A percentile compares a stretch with the other conserved stretches of the same genome.
These are phyloP conservation scores for Candida pseudoglaebosa DNA, from an alignment of 805 yeast species.

Conservation along the genomic window DNA sequence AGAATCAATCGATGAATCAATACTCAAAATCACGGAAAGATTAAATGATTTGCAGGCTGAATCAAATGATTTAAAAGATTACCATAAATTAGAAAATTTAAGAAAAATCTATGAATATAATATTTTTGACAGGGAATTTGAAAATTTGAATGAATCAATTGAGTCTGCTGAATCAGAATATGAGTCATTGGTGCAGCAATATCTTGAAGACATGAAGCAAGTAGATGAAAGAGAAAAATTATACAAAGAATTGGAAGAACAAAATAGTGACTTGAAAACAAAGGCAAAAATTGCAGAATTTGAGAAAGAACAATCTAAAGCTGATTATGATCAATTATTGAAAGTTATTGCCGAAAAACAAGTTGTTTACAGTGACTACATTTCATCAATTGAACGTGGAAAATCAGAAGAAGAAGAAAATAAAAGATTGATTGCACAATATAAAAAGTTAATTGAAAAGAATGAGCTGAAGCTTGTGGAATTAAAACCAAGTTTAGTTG, in stretches of 20 bases:
- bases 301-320: constrained; percentile 53
- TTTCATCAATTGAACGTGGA: constrained; percentile 27
- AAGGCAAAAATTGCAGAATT: constrained; percentile 48
- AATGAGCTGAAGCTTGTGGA: constrained; percentile 35
- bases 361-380: constrained; percentile 42
- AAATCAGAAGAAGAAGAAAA: constrained; percentile 25
- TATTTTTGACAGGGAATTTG: constrained; percentile 71
- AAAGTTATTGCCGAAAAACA: constrained; percentile 46
- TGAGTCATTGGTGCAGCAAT: constrained; percentile 45
- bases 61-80: constrained; percentile 66
- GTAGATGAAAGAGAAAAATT: constrained; percentile 58
- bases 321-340: constrained; percentile 47
- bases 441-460: constrained; percentile 25
- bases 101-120: constrained; percentile 73
- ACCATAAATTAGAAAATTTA: constrained; percentile 61
- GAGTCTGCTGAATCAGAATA: constrained; percentile 60
- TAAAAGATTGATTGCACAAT: constrained; percentile 15
- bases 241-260: constrained; percentile 41
- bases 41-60: constrained; percentile 78
- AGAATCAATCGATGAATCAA: constrained; percentile 68
- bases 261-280: constrained; percentile 45
- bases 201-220: constrained; percentile 50
- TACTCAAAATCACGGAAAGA: constrained; percentile 65
- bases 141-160: constrained; percentile 54
- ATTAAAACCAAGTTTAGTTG: constrained; percentile 39